phyloP scores from a whole-genome alignment of 2,329 filamentous ascomycete species.

The Fusarium beomiforme region DNA sequence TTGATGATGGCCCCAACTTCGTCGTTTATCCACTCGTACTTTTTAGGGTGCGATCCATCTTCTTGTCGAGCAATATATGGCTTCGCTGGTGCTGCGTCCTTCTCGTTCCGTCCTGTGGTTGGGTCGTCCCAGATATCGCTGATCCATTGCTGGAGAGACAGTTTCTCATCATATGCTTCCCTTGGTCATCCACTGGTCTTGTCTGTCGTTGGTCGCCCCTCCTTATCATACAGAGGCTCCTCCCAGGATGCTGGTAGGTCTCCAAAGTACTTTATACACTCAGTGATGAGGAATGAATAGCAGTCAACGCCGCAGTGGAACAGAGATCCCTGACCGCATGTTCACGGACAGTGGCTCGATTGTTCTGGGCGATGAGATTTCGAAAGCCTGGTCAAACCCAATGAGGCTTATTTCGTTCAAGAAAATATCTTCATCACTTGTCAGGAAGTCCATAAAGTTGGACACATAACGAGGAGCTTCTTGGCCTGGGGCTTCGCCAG shows the following conservation, averaged over 20 bases:
- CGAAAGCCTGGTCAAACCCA: background rate
- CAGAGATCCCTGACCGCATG: background rate
- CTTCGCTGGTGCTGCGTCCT: background rate
- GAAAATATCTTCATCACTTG: background rate
- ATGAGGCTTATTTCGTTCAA: background rate
- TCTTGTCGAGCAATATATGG: background rate
- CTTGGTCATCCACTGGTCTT: background rate
- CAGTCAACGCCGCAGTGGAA: background rate
- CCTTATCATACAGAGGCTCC: background rate
- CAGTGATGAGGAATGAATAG: background rate
- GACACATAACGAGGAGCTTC: background rate
- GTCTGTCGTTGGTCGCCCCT: background rate
- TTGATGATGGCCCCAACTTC: background rate
- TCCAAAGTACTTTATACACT: background rate
- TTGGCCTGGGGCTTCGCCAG: background rate
- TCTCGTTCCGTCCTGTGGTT: background rate
- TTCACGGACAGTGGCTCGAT: background rate
- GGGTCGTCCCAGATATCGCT: background rate
- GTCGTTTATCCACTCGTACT: background rate
- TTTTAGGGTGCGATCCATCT: background rate
- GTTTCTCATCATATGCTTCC: background rate
- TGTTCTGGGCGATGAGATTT: background rate
- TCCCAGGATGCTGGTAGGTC: background rate
- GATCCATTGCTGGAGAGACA: background rate
- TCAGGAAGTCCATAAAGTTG: background rate